Percentiles rank a stretch among this genome's conserved stretches.
Conservation (phyloP, 371 early-diverging fungal species). For the Astathelohania contejeani region DNA sequence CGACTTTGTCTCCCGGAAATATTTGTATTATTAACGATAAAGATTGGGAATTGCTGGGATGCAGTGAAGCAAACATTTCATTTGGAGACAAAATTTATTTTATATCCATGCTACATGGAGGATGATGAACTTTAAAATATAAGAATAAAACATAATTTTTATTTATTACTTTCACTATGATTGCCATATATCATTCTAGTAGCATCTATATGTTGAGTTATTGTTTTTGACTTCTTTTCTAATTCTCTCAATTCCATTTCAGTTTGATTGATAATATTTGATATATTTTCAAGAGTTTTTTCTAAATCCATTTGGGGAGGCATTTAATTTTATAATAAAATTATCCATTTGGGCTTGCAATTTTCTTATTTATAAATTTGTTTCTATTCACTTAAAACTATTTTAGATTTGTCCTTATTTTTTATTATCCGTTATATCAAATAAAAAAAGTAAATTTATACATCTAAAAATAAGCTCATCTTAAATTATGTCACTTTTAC, state of each 20-base stretch:
- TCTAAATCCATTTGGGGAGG: too few species aligned
- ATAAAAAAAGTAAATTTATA: not conserved
- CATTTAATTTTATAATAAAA: too few species aligned
- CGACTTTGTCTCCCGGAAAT: slow-evolving; percentile 20
- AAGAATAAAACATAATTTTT: not conserved
- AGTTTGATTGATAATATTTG: not conserved
- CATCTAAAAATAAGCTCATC: too few species aligned
- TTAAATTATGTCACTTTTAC: too few species aligned
- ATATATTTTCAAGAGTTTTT: not conserved
- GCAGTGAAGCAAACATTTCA: slow-evolving; percentile 6
- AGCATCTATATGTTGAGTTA: too few species aligned
- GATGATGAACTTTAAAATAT: slow-evolving; percentile 17
- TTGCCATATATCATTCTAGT: too few species aligned
- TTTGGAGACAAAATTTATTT: slow-evolving; percentile 10
- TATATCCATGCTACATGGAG: slow-evolving; percentile 35
- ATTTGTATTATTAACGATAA: slow-evolving; percentile 25
- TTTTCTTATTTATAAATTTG: not conserved
- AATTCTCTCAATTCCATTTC: too few species aligned
- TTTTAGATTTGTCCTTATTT: too few species aligned
- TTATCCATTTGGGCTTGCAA: not conserved
- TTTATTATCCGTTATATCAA: not conserved
- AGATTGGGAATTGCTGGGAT: slow-evolving; percentile 23
- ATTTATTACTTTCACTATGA: too few species aligned
- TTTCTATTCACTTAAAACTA: not conserved
- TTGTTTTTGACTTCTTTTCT: too few species aligned